Percentiles rank a stretch among this genome's conserved stretches.
These are phyloP conservation scores for Dothideomycetes sp. DNA, from an alignment of 2,329 filamentous ascomycete genomes.

Conservation along the genomic window DNA sequence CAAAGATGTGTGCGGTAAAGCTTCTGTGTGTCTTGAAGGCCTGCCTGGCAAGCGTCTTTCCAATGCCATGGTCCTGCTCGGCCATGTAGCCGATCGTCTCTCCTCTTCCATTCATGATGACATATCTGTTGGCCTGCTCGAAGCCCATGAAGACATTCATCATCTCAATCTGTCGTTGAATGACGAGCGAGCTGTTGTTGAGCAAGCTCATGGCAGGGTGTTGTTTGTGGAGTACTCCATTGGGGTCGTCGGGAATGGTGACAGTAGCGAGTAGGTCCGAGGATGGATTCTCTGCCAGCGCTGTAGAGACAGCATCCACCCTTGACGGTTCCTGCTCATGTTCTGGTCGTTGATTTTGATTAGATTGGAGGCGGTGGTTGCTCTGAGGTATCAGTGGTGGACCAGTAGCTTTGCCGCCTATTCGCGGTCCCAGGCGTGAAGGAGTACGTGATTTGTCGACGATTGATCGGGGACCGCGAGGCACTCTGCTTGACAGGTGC, in stretches of 20 bases:
- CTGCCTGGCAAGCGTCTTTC: constrained; percentile 45
- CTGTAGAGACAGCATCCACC: constrained; percentile 31
- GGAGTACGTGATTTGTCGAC: constrained; percentile 6
- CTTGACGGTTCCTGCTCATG: constrained; percentile 16
- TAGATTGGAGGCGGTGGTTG: constrained; percentile 5
- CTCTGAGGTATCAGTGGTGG: too few relatives aligned
- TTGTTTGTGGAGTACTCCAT: constrained; percentile 45
- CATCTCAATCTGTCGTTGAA: constrained; percentile 53
- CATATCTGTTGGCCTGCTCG: constrained; percentile 56
- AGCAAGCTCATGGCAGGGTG: constrained; percentile 49
- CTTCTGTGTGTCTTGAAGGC: constrained; percentile 51
- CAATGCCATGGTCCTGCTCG: constrained; percentile 50
- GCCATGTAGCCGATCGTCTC: constrained; percentile 55
- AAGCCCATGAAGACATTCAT: constrained; percentile 57
- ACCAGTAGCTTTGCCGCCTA: too few relatives aligned
- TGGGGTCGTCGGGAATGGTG: constrained; percentile 48
- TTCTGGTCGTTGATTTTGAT: constrained; percentile 8
- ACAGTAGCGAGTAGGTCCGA: constrained; percentile 46
- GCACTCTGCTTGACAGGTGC: constrained; percentile 9
- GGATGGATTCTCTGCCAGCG: constrained; percentile 35
- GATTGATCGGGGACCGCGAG: constrained; percentile 15
- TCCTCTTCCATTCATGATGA: constrained; percentile 53
- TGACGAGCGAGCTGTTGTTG: constrained; percentile 49
- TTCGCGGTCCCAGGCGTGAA: constrained; percentile 1
- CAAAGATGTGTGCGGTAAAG: constrained; percentile 56